Conservation (phyloP, 139 green algal genomes). For the Chlorella sp. region DNA sequence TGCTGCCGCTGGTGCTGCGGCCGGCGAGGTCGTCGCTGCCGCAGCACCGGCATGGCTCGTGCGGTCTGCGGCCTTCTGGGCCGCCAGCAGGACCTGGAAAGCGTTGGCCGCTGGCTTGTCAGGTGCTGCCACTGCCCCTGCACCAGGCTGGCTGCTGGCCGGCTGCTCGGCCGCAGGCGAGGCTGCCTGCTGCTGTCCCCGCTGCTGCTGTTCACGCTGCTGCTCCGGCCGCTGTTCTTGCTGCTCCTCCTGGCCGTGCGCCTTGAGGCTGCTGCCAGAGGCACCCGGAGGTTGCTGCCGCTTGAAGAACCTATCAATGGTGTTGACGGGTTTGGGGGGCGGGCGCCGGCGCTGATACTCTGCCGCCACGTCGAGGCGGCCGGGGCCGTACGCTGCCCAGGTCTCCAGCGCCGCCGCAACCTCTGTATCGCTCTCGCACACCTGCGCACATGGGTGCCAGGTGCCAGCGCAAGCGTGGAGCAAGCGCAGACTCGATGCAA, state of each 20-base stretch:
- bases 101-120: neutral
- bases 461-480: no score
- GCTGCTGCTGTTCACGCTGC: neutral
- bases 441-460: constrained; percentile 26
- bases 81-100: constrained; percentile 5
- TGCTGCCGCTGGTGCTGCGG: neutral
- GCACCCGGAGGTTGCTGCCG: neutral
- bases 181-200: neutral
- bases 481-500: no score
- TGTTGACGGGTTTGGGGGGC: constrained; percentile 17
- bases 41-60: neutral
- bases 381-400: constrained; percentile 19
- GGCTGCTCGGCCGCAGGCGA: neutral
- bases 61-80: no score
- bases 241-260: neutral
- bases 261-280: neutral
- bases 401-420: constrained; percentile 40
- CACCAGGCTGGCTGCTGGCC: neutral
- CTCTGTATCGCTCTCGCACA: constrained; percentile 36
- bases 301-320: neutral
- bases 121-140: neutral
- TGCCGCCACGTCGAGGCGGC: neutral
- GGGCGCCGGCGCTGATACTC: constrained; percentile 7
- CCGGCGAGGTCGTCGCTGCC: neutral
- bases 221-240: neutral